phyloP scores from a whole-genome alignment of 495 filamentous ascomycete species.

The Penicillium simplicissimum region DNA sequence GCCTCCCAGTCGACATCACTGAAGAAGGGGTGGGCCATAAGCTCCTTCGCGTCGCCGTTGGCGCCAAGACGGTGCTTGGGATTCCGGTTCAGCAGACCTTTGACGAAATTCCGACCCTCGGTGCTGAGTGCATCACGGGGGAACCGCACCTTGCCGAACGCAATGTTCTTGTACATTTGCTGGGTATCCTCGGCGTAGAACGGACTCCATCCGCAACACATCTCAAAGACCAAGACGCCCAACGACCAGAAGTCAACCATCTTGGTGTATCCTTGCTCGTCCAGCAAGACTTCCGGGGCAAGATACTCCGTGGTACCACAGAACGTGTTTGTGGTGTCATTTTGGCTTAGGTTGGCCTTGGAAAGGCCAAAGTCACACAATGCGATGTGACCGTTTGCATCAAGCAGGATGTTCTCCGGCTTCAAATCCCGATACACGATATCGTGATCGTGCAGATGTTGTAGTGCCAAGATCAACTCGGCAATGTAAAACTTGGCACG shows the following conservation, averaged over 20 bases:
- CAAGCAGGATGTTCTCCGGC: conserved; percentile 81
- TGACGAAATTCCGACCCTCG: conserved; percentile 96
- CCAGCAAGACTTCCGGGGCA: conserved; percentile 90
- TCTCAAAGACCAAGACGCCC: conserved; percentile 96
- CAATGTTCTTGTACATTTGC: conserved; percentile 99
- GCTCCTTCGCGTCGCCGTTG: conserved; percentile 86
- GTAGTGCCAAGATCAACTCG: conserved; percentile 91
- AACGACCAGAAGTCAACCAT: conserved; percentile 99
- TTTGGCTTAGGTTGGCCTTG: conserved; percentile 93
- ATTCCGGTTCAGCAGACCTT: conserved; percentile 94
- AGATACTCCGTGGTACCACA: conserved; percentile 98
- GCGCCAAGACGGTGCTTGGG: conserved; percentile 94
- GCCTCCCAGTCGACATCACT: conserved; percentile 89
- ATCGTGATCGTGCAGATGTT: conserved; percentile 93
- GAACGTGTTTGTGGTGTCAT: conserved; percentile 98
- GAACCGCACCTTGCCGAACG: conserved; percentile 96
- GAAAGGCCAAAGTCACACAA: conserved; percentile 90
- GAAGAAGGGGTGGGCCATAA: conserved; percentile 95
- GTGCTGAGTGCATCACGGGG: conserved; percentile 90
- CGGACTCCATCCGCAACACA: conserved; percentile 99
- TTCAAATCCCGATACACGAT: conserved; percentile 96
- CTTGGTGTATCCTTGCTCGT: conserved; percentile 98
- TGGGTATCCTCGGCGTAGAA: conserved; percentile 99
- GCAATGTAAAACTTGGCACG: conserved; percentile 99
- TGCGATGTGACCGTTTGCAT: conserved; percentile 83